Conservation (phyloP, 1,139 yeast genomes). For the Hemisphaericaspora lyxosophila region DNA sequence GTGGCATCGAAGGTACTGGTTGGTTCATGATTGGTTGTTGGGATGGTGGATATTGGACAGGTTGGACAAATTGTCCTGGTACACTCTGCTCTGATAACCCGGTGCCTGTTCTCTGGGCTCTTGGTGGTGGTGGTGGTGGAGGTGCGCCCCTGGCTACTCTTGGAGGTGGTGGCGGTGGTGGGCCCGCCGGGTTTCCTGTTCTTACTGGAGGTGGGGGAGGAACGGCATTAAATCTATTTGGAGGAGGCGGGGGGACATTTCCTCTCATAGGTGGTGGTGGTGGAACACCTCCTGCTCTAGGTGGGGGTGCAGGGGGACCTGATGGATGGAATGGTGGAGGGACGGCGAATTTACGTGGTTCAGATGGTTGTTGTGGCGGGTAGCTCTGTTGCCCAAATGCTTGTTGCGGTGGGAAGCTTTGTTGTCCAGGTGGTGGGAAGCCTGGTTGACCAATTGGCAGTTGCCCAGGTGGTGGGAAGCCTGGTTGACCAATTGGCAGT, state of each 20-base stretch:
- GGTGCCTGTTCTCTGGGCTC: background rate
- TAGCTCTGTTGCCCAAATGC: constrained; percentile 6
- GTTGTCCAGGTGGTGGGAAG: constrained; percentile 10
- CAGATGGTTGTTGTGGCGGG: constrained; percentile 10
- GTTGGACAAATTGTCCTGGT: too few species aligned
- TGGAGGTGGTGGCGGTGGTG: constrained; percentile 34
- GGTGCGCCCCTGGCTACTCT: constrained; percentile 23
- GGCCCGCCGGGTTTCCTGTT: constrained; percentile 15
- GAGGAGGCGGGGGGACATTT: constrained; percentile 32
- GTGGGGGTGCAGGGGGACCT: constrained; percentile 20
- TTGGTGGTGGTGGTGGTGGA: constrained; percentile 14
- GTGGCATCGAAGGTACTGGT: constrained; percentile 9
- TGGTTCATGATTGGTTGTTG: constrained; percentile 5
- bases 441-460: constrained; percentile 7
- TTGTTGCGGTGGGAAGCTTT: constrained; percentile 13
- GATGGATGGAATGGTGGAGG: constrained; percentile 14
- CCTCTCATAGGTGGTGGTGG: constrained; percentile 11
- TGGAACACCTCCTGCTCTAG: constrained; percentile 13
- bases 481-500: constrained; percentile 16
- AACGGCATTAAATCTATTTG: constrained; percentile 9
- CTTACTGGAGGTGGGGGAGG: constrained; percentile 32
- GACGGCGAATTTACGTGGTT: constrained; percentile 8
- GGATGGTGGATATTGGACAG: too few species aligned
- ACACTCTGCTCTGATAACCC: background rate
- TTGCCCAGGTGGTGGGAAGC: constrained; percentile 7